Evolutionary conservation across 2,329 filamentous ascomycete species (phyloP).

Genomic region (Cadophora gregata): DNA sequence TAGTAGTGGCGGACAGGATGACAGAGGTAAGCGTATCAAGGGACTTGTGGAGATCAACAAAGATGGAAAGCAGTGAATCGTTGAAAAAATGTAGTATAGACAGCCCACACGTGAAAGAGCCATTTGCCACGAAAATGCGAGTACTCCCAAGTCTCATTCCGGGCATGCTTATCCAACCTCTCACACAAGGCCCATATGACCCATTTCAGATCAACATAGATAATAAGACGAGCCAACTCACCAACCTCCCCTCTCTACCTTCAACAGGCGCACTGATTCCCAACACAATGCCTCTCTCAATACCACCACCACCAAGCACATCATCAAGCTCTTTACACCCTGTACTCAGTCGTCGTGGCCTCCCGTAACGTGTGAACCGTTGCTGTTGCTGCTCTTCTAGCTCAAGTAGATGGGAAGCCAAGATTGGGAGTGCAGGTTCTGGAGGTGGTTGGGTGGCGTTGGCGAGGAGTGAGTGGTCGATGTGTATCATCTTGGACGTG

Average conservation of each 20-base stretch:
- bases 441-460: slow-evolving; percentile 37
- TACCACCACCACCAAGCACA: slow-evolving; percentile 35
- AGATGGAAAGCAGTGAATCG: no score
- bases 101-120: no score
- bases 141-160: no score
- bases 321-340: slow-evolving; percentile 40
- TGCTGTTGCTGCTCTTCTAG: slow-evolving; percentile 35
- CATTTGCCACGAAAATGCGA: no score
- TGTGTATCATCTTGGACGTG: slow-evolving; percentile 29
- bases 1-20: not conserved
- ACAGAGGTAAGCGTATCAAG: not conserved
- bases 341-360: slow-evolving; percentile 31
- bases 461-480: slow-evolving; percentile 19
- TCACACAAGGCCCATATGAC: no score
- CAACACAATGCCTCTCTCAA: slow-evolving; percentile 36
- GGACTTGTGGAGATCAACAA: no score
- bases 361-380: slow-evolving; percentile 25
- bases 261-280: slow-evolving; percentile 42
- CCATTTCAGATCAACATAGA: no score
- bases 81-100: no score
- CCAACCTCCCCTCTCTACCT: slow-evolving; percentile 37
- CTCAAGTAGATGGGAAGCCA: slow-evolving; percentile 37
- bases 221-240: slow-evolving; percentile 31
- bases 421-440: slow-evolving; percentile 34
- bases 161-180: no score